Base-by-base conservation (phyloP, 2,329 filamentous ascomycete genomes). In the Fusarium palustre region DNA sequence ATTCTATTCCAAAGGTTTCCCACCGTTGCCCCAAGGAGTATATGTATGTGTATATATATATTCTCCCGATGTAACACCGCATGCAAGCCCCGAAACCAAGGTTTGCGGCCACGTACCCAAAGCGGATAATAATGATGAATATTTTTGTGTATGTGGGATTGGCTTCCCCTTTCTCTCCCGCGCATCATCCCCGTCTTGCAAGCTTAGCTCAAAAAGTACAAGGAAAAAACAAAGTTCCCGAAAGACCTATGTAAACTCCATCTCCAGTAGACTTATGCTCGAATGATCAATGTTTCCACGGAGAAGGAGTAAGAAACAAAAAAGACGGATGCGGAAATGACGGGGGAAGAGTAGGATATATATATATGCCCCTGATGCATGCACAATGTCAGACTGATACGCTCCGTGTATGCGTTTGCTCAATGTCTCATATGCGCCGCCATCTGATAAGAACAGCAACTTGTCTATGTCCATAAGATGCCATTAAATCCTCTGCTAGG, bases 61-160 rank as follows among this genome's bases (percentile, higher is more conserved):
- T 59, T 57, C 38, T 69, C 52, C 72, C 71, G 69, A 72, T 38
- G 69, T 74, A 66, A 72, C 69, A 74, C 71, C 57, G 48, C 72
- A 73, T 72, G 55, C 39, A 64, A 59, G 55, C 59, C 53, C 53
- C 47, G 30, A 68, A 59, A 56, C 34, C 47, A 63, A 72, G 57
- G 60, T 72, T 70, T 56, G 45, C 47, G 55, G 68, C 60, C 70
- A 74, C 42, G 68, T 43, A 70, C 70, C 67, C 58, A 49, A 66
- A 67, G 50, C 45, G 55, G 34, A 57, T 39, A 36, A 41, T 24
- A 61, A 43, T 31, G 11, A 33, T 34, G 22, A 55, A 30, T 9
- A 36, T 36, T 43, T 30, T 54, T 33, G 31, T 55, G 33, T 52
- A 36, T 34, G 36, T 49, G n/a, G 45, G 42, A 50, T 55, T n/a